Evolutionary conservation across 805 yeast species (phyloP), one percentile per base, ranked within the genome.

Genomic region (Metschnikowia vanudenii): DNA sequence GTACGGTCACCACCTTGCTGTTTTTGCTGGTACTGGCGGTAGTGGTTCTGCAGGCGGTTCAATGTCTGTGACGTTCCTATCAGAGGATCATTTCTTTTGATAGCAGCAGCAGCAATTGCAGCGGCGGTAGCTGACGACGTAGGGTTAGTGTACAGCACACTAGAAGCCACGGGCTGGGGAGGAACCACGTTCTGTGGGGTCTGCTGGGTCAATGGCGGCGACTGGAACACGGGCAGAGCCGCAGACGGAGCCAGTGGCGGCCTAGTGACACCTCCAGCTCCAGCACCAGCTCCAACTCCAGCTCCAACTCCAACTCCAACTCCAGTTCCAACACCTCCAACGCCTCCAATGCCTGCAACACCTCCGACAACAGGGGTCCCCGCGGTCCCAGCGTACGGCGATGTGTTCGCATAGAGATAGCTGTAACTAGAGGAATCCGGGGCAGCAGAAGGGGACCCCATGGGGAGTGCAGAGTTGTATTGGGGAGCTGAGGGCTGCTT

Each of bases 61-160:
- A 49, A 44, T 9, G 50, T 19, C 41, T 43, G 53, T 31, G 43
- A 33, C 13, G 42, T 19, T 35, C 51, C 51, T 35, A 41, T 28
- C 33, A 40, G 54, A 32, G 39, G 41, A 35, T 50, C 55, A 2
- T 43, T 37, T 35, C 54, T 40, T 41, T 43, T 53, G 47, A 36
- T 54, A 43, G 61, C 52, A 8, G 52, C 54, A 4, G 56, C 52
- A 24, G 57, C 56, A 22, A 50, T 51, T 13, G 59, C 52, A 10
- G 55, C 52, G 13, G 58, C 56, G 7, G 58, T 43, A 20, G 54
- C 48, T 11, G 50, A 39, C 37, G 43, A 39, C 16, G 52, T 47
- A n/a, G 52, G 43, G 17, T 31, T 29, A 14, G 41, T 8, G 28
- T 26, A 26, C 28, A 26, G 28, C 28, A 9, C 28, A 26, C 3